Conservation (phyloP, 1,284 basidiomycete genomes). For the Anthracocystis walkeri region DNA sequence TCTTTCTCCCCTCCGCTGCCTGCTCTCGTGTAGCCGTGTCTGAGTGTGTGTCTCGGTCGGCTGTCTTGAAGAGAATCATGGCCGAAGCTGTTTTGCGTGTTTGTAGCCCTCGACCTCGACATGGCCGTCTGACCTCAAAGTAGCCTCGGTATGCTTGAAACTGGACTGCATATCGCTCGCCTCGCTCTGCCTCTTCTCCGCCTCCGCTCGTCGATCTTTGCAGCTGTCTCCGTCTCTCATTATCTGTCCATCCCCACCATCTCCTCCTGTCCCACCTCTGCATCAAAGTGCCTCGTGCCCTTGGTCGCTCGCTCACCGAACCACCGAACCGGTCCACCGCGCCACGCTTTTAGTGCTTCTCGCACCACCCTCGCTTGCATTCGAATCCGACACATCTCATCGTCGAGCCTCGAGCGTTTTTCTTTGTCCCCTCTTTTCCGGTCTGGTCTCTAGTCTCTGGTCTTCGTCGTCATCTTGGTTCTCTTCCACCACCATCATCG, state of each 20-base stretch:
- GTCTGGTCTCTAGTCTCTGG: conserved; percentile 7
- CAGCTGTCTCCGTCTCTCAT: conserved; percentile 27
- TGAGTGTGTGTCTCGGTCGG: conserved; percentile 3
- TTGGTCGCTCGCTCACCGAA: too few relatives aligned
- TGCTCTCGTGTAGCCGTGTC: neutral
- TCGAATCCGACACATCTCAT: conserved; percentile 3
- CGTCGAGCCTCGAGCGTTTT: conserved; percentile 23
- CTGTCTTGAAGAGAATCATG: neutral
- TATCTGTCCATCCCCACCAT: neutral
- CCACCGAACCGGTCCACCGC: neutral
- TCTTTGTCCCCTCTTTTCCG: neutral
- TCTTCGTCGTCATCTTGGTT: conserved; percentile 40
- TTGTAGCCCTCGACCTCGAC: too few relatives aligned
- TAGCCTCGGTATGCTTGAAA: conserved; percentile 9
- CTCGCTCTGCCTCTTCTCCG: conserved; percentile 14
- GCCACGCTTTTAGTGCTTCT: neutral
- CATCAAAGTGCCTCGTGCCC: conserved; percentile 11
- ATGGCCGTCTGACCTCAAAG: too few relatives aligned
- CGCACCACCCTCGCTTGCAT: conserved; percentile 1
- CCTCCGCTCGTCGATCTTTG: conserved; percentile 44
- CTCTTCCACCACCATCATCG: conserved; percentile 44
- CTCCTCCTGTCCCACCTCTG: conserved; percentile 1
- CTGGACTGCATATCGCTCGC: conserved; percentile 14
- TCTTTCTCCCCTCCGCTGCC: neutral
- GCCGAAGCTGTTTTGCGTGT: too few relatives aligned